These are phyloP conservation scores for Trichoderma breve DNA, from an alignment of 2,329 filamentous ascomycete genomes.

Conservation along the genomic window DNA sequence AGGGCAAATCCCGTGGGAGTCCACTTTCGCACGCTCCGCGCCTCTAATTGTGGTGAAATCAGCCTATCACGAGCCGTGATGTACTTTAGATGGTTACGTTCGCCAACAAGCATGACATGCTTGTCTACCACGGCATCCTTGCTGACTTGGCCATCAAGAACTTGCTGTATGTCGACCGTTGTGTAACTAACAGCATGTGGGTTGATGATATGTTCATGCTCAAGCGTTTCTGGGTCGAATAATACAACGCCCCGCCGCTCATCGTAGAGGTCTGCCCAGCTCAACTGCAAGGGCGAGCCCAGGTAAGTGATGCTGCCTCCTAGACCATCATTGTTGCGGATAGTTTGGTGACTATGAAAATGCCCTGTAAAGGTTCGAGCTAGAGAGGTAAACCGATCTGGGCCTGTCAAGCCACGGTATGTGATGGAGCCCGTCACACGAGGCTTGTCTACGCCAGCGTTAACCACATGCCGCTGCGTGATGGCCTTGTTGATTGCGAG, in stretches of 20 bases:
- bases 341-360: constrained; percentile 27
- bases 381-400: constrained; percentile 24
- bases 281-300: constrained; percentile 26
- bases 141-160: constrained; percentile 18
- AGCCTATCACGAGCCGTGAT: constrained; percentile 24
- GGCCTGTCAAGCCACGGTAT: constrained; percentile 23
- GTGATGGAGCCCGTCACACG: constrained; percentile 5
- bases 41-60: constrained; percentile 19
- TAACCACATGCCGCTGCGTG: constrained; percentile 20
- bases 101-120: constrained; percentile 24
- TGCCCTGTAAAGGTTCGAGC: constrained; percentile 27
- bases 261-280: constrained; percentile 25
- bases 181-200: constrained; percentile 24
- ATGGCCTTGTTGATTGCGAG: constrained; percentile 28
- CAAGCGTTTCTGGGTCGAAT: constrained; percentile 24
- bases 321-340: constrained; percentile 12
- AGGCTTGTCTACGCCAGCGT: background rate
- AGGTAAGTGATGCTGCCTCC: constrained; percentile 25
- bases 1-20: background rate
- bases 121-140: constrained; percentile 13
- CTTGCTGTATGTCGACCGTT: constrained; percentile 11
- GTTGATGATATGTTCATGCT: constrained; percentile 24
- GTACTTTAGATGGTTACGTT: constrained; percentile 20
- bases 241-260: constrained; percentile 24
- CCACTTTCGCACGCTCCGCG: constrained; percentile 21